A percentile compares a stretch with the other conserved stretches of the same genome.
phyloP scores from a whole-genome alignment of 176 grass and related monocot species.

The Sorghum bicolor region DNA sequence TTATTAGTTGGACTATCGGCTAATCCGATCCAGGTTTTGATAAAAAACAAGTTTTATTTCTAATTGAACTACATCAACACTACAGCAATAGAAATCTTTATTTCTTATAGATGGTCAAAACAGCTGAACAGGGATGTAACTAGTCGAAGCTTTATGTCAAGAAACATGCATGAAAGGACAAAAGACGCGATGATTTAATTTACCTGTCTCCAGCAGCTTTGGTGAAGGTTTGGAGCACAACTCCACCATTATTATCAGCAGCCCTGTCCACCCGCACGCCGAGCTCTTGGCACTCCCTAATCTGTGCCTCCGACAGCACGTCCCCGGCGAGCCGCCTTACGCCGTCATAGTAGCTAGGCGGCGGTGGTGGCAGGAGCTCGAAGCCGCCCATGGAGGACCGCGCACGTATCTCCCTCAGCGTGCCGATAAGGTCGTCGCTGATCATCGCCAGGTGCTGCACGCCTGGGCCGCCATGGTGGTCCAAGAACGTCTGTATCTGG shows the following conservation, averaged over 20 bases:
- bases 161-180: no score
- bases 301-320: slow-evolving; percentile 70
- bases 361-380: slow-evolving; percentile 60
- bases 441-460: slow-evolving; percentile 86
- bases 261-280: slow-evolving; percentile 78
- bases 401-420: slow-evolving; percentile 67
- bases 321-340: slow-evolving; percentile 68
- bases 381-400: slow-evolving; percentile 56
- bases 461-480: slow-evolving; percentile 74
- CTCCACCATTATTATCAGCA: slow-evolving; percentile 59
- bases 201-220: slow-evolving; percentile 41
- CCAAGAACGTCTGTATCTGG: slow-evolving; percentile 90
- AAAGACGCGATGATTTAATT: neutral
- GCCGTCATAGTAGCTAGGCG: slow-evolving; percentile 64
- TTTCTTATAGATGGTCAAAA: no score
- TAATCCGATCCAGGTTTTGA: no score
- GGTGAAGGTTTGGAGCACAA: slow-evolving; percentile 85
- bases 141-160: no score
- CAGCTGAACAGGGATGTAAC: no score
- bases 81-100: no score
- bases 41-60: no score
- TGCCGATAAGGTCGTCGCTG: slow-evolving; percentile 53
- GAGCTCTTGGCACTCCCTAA: slow-evolving; percentile 73
- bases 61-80: no score
- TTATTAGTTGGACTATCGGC: no score